A percentile compares a stretch with the other conserved stretches of the same genome.
phyloP scores from a whole-genome alignment of 352 stramenopile genomes.

The Phytophthora multivora region DNA sequence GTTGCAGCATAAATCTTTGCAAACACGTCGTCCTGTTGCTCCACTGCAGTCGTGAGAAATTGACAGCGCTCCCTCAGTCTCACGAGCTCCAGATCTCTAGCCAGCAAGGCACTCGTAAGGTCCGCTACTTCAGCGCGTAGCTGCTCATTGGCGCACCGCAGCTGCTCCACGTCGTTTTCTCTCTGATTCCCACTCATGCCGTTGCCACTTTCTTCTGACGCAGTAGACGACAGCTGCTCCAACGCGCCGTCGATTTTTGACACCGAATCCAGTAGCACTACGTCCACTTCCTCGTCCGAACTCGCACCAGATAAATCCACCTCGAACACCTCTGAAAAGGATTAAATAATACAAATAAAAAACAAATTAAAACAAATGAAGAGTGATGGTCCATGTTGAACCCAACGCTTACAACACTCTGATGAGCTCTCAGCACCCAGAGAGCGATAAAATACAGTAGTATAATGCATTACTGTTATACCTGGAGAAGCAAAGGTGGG shows the following conservation, averaged over 20 bases:
- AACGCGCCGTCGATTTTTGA: slow-evolving; percentile 32
- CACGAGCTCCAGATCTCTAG: slow-evolving; percentile 76
- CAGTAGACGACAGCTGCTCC: slow-evolving; percentile 24
- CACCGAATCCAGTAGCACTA: slow-evolving; percentile 29
- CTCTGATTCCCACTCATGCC: slow-evolving; percentile 5
- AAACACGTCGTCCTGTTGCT: slow-evolving; percentile 81
- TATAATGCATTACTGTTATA: not conserved
- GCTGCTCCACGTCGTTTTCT: slow-evolving; percentile 31
- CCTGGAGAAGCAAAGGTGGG: slow-evolving; percentile 2
- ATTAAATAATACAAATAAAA: not conserved
- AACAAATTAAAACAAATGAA: not conserved
- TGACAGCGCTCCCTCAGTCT: slow-evolving; percentile 68
- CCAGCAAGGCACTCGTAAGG: slow-evolving; percentile 69
- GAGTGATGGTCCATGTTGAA: slow-evolving; percentile 5
- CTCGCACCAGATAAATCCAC: too few species aligned
- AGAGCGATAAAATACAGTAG: not conserved
- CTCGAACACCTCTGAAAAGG: too few species aligned
- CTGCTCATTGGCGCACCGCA: slow-evolving; percentile 50
- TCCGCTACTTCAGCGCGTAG: slow-evolving; percentile 64
- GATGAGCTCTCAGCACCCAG: not conserved
- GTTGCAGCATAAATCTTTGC: slow-evolving; percentile 73
- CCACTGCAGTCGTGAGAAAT: slow-evolving; percentile 59
- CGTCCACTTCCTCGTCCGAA: slow-evolving; percentile 30
- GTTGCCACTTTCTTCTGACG: slow-evolving; percentile 14
- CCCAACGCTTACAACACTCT: not conserved